Conservation (phyloP, 148 eudicot genomes). For the Amaranthus hypochondriacus region DNA sequence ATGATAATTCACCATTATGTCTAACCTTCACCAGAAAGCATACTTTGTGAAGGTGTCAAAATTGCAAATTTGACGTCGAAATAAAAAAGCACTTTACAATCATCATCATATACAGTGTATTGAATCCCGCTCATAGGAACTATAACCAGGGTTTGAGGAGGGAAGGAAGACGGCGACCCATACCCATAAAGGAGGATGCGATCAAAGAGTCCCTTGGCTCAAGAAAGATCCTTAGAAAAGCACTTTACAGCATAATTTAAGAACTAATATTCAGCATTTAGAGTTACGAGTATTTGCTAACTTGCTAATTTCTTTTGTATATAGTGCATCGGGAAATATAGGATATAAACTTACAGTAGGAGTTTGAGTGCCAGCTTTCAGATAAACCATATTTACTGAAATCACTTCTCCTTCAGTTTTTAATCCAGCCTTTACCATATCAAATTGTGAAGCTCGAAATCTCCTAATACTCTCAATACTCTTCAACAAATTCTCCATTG, state of each 20-base stretch:
- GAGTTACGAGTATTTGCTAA: background rate
- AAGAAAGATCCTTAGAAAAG: background rate
- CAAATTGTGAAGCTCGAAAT: constrained; percentile 80
- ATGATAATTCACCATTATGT: too few relatives aligned
- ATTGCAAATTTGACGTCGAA: background rate
- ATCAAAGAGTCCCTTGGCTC: too few relatives aligned
- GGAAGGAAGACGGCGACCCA: too few relatives aligned
- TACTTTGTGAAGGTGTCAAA: background rate
- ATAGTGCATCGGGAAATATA: background rate
- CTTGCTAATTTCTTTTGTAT: background rate
- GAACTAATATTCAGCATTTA: too few relatives aligned
- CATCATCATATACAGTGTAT: too few relatives aligned
- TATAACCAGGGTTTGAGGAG: too few relatives aligned
- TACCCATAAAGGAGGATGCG: too few relatives aligned
- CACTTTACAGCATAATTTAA: background rate
- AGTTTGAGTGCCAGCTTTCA: constrained; percentile 87
- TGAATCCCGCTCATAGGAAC: too few relatives aligned
- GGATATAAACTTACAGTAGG: constrained; percentile 52
- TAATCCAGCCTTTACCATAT: constrained; percentile 73
- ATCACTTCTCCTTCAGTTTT: constrained; percentile 77
- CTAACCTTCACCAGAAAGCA: too few relatives aligned
- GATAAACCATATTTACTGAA: constrained; percentile 81
- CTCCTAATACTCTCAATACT: constrained; percentile 77
- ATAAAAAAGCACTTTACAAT: too few relatives aligned
- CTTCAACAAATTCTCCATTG: constrained; percentile 85